phyloP scores from a whole-genome alignment of 805 yeast species.

The Wickerhamomyces kurtzmanii region DNA sequence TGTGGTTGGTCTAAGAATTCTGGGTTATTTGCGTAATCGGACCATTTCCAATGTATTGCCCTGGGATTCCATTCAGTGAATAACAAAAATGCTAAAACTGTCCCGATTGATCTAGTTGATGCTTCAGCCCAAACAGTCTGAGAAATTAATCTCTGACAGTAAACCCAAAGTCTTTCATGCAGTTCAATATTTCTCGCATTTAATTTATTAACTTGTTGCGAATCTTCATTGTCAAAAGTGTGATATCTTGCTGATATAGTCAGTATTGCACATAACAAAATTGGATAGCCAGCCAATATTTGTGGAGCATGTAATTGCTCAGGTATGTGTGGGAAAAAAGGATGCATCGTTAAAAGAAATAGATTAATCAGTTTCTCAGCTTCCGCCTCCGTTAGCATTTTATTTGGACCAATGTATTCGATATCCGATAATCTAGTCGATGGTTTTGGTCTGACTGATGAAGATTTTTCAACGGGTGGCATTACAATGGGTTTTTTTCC shows the following conservation, averaged over 20 bases:
- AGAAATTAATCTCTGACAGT: conserved; percentile 72
- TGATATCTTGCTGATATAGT: conserved; percentile 79
- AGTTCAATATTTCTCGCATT: conserved; percentile 41
- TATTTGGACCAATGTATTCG: conserved; percentile 44
- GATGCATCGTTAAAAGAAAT: conserved; percentile 76
- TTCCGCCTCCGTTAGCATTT: conserved; percentile 51
- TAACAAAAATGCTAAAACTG: conserved; percentile 72
- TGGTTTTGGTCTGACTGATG: conserved; percentile 21
- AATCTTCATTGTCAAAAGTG: conserved; percentile 32
- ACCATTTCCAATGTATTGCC: conserved; percentile 84
- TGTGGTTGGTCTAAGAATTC: conserved; percentile 18
- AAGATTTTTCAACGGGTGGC: conserved; percentile 21
- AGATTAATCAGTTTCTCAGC: conserved; percentile 46
- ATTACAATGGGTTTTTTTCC: conserved; percentile 13
- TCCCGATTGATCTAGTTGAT: conserved; percentile 77
- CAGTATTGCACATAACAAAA: conserved; percentile 68
- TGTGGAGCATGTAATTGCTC: conserved; percentile 56
- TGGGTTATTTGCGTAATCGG: conserved; percentile 66
- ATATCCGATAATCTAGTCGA: conserved; percentile 39
- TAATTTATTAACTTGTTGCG: conserved; percentile 19
- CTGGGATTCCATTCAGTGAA: conserved; percentile 95
- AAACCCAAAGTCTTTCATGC: conserved; percentile 77
- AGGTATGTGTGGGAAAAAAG: conserved; percentile 85
- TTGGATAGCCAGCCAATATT: conserved; percentile 67
- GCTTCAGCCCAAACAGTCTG: conserved; percentile 94